Evolutionary conservation across 331 rosid genomes (phyloP), one percentile per base, ranked within the genome.

Genomic region (Stylosanthes scabra): DNA sequence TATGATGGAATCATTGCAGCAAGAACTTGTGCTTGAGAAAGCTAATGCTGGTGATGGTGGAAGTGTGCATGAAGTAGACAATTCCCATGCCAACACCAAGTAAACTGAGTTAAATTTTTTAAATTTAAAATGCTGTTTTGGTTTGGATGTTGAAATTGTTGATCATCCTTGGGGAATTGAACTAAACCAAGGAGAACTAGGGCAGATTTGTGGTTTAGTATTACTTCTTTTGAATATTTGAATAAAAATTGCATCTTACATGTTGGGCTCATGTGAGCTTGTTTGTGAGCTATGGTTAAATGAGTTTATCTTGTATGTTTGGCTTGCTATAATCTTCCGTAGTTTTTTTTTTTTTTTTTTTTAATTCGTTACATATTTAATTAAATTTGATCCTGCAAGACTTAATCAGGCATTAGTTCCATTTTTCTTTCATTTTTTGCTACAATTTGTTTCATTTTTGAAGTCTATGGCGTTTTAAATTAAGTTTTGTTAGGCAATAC

Each of bases 1-100:
- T 50, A 86, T 87, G 95, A 62, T 86, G 82, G 82, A 80, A 75
- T 68, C 83, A 47, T 80, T 87, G 86, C 88, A 84, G 71, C 78
- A 82, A 46, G 90, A 87, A 70, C 87, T 85, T 77, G 74, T 87
- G 82, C 74, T 78, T 34, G 90, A 81, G 73, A 81, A 79, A 59
- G 78, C 78, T 27, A 85, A 82, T 62, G 75, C 83, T 14, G 83
- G 71, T 50, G 85, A 80, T 56, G 27, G 20, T 42, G 70, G 74
- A 3, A 74, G 66, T 40, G 68, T 58, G 34, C 85, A 80, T 59
- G 63, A 76, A 39, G 63, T 67, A n/a, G 81, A 82, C 29, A 25
- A 56, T 49, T 57, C 80, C 69, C 80, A 59, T 15, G 71, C 68
- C 66, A 47, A 75, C 56, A 58, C 70, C 68, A 71, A 74, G 59